Conservation (phyloP, 2,329 filamentous ascomycete species). For the Metarhizium humberi region DNA sequence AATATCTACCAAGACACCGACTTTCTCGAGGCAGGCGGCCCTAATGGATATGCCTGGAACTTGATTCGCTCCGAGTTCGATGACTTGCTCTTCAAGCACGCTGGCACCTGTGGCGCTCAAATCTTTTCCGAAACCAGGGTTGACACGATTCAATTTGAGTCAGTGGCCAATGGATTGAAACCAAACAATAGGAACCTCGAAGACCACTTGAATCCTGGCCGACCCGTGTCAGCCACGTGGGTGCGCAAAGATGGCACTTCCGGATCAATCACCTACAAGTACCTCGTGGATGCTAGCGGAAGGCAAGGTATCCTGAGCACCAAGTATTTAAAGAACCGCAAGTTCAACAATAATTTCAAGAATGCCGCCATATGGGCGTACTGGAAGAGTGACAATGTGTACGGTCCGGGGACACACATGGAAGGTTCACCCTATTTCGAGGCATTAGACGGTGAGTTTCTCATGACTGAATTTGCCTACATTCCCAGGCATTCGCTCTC, state of each 20-base stretch:
- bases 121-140: constrained; percentile 31
- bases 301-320: constrained; percentile 34
- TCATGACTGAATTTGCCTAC: no score
- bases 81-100: constrained; percentile 33
- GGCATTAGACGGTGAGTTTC: constrained; percentile 20
- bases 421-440: constrained; percentile 34
- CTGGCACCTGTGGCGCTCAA: constrained; percentile 27
- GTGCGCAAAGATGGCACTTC: constrained; percentile 21
- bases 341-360: constrained; percentile 36
- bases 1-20: constrained; percentile 26
- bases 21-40: constrained; percentile 30
- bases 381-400: constrained; percentile 26
- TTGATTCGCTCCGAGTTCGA: constrained; percentile 36
- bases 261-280: constrained; percentile 34
- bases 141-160: constrained; percentile 20
- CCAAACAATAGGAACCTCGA: background rate
- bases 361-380: constrained; percentile 42
- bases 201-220: constrained; percentile 9
- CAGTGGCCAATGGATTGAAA: background rate
- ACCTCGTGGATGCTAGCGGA: constrained; percentile 39
- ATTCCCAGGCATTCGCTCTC: no score
- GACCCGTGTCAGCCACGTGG: constrained; percentile 27
- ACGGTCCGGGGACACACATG: constrained; percentile 23
- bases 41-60: constrained; percentile 32
- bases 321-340: constrained; percentile 38